Base-by-base conservation (phyloP, 305 asterid species). In the Ruellia speciosa region DNA sequence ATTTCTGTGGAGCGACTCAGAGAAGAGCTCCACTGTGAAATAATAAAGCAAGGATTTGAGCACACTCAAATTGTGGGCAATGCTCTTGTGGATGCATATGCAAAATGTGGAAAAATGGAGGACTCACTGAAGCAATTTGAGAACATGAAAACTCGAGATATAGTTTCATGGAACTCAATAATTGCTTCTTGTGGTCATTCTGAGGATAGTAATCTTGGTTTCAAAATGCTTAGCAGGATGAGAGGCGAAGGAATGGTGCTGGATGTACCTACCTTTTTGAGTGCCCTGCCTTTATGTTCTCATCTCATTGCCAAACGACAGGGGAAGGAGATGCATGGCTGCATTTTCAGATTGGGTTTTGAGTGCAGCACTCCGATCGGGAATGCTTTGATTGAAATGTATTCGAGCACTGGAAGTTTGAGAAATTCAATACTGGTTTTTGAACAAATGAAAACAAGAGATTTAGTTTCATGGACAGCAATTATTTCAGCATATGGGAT, bases 301-400 rank as follows among this genome's bases (percentile, higher is more conserved):
- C 56, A 61, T 56, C 79, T 84, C 60, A 77, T 67, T 65, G 97
- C 90, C 66, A 82, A 78, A 75, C 76, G 81, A 37, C 90, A 86
- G 60, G 95, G 90, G 51, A 86, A 86, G 74, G 90, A 89, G 80
- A 63, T 86, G 76, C 97, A 89, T 73, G 81, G 86, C 65, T 77
- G 71, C 74, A 78, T 81, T 60, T 58, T 78, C 40, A 82, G 81
- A 60, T 73, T 77, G 56, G 84, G 88, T 55, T 78, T 78, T 35
- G 88, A 79, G 28, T 80, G 81, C 59, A 63, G 61, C 49, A 60
- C 71, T 50, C 72, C 88, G 15, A 66, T 82, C 46, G 83, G 81
- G 18, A 89, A 84, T 76, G 92, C 95, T 60, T 75, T 89, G 65
- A 82, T 82, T 50, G 95, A 84, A 73, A 84, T 86, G 95, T 81